These are phyloP conservation scores for Amanita pallidorosea DNA, from an alignment of 768 basidiomycete genomes.

Conservation along the genomic window DNA sequence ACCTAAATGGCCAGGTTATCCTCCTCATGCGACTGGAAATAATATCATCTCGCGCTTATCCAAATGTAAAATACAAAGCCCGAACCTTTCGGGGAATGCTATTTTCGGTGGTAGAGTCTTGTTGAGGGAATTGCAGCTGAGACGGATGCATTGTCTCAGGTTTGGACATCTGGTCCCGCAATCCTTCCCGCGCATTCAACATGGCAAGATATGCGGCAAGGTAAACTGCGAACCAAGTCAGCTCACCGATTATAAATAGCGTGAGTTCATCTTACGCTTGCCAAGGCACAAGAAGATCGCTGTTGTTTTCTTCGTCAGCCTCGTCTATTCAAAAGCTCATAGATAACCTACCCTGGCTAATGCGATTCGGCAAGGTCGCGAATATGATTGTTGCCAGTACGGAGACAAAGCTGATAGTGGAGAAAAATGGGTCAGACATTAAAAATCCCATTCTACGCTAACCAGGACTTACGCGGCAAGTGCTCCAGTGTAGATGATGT, in stretches of 20 bases:
- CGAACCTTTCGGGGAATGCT: conserved; percentile 12
- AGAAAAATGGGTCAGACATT: neutral
- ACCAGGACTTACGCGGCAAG: conserved; percentile 26
- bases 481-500: conserved; percentile 45
- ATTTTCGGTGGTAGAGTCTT: conserved; percentile 7
- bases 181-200: conserved; percentile 35
- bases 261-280: conserved; percentile 28
- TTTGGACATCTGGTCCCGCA: conserved; percentile 24
- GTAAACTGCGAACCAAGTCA: conserved; percentile 28
- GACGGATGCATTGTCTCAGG: conserved; percentile 34
- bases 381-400: too few species aligned
- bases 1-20: conserved; percentile 10
- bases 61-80: neutral
- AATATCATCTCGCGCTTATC: too few species aligned
- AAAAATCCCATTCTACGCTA: too few species aligned
- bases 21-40: too few species aligned
- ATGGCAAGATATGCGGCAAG: conserved; percentile 45
- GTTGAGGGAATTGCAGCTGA: conserved; percentile 14
- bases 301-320: conserved; percentile 7
- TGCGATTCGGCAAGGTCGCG: conserved; percentile 41
- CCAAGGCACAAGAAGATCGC: conserved; percentile 41
- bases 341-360: conserved; percentile 31
- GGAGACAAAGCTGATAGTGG: conserved; percentile 29
- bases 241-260: neutral
- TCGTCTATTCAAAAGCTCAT: neutral